Conservation (phyloP, 2,329 filamentous ascomycete genomes). For the Pseudogymnoascus sp. region DNA sequence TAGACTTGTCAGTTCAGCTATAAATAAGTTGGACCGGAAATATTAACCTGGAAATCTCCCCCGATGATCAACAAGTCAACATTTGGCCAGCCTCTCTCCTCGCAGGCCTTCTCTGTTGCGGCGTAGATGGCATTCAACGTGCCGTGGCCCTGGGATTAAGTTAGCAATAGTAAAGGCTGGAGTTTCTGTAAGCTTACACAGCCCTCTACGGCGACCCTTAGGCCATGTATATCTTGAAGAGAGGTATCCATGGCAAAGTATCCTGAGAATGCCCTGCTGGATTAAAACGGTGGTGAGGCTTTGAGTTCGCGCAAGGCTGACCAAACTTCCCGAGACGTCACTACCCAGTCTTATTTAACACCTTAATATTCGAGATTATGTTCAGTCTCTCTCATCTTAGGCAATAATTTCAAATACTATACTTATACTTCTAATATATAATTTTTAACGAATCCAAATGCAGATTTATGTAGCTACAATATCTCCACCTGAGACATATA, state of each 20-base stretch:
- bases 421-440: neutral
- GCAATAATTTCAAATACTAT: neutral
- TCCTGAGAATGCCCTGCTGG: neutral
- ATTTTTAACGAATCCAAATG: neutral
- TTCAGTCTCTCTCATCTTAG: neutral
- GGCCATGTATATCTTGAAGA: constrained; percentile 32
- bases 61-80: constrained; percentile 91
- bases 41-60: constrained; percentile 77
- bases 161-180: constrained; percentile 19
- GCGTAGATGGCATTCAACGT: constrained; percentile 86
- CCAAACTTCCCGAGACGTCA: neutral
- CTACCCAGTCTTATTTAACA: neutral
- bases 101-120: constrained; percentile 59
- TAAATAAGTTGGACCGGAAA: neutral
- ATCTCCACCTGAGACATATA: neutral
- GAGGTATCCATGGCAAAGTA: constrained; percentile 21
- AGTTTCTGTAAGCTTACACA: constrained; percentile 50
- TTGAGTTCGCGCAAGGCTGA: neutral
- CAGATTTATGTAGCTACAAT: neutral
- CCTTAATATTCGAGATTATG: neutral
- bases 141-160: constrained; percentile 64
- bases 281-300: neutral
- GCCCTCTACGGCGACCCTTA: constrained; percentile 78
- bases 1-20: constrained; percentile 29
- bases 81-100: constrained; percentile 64